Evolutionary conservation across 805 yeast genomes (phyloP).

Genomic region (Cyberlindnera subsufficiens): DNA sequence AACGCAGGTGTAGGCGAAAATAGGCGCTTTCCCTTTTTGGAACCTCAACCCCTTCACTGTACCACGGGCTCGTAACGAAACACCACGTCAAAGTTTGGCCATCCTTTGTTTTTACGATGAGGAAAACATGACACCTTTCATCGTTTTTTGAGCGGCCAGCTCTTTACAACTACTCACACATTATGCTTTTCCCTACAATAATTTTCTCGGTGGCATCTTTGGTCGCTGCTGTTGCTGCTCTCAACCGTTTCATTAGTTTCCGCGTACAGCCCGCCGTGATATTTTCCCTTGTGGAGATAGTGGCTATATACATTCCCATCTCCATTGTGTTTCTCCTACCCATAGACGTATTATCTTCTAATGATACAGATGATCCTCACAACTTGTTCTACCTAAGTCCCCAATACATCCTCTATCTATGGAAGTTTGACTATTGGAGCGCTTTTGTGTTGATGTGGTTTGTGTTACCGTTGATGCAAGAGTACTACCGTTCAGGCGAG

Average conservation of each 20-base stretch:
- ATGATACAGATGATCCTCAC: slow-evolving; percentile 23
- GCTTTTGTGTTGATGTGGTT: slow-evolving; percentile 80
- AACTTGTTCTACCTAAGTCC: slow-evolving; percentile 41
- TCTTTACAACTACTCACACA: too few relatives aligned
- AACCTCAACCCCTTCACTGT: too few relatives aligned
- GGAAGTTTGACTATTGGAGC: slow-evolving; percentile 78
- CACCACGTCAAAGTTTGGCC: too few relatives aligned
- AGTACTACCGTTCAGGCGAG: slow-evolving; percentile 67
- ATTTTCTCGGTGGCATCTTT: slow-evolving; percentile 15
- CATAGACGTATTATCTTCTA: slow-evolving; percentile 57
- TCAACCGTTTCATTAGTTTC: slow-evolving; percentile 16
- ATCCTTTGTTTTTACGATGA: too few relatives aligned
- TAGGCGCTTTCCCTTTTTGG: too few relatives aligned
- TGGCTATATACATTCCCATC: slow-evolving; percentile 69
- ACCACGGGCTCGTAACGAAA: too few relatives aligned
- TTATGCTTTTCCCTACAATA: slow-evolving; percentile 19
- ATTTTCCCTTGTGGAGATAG: slow-evolving; percentile 24
- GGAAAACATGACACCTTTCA: too few relatives aligned
- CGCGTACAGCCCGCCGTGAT: slow-evolving; percentile 17
- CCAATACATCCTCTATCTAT: slow-evolving; percentile 45
- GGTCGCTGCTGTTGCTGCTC: slow-evolving; percentile 13
- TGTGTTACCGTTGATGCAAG: slow-evolving; percentile 65
- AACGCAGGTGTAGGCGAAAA: too few relatives aligned
- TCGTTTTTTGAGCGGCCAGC: too few relatives aligned
- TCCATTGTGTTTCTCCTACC: slow-evolving; percentile 73